Evolutionary conservation across 1,139 yeast species (phyloP), one percentile per base, ranked within the genome.

Genomic region (Lodderomyces metapsilosis): DNA sequence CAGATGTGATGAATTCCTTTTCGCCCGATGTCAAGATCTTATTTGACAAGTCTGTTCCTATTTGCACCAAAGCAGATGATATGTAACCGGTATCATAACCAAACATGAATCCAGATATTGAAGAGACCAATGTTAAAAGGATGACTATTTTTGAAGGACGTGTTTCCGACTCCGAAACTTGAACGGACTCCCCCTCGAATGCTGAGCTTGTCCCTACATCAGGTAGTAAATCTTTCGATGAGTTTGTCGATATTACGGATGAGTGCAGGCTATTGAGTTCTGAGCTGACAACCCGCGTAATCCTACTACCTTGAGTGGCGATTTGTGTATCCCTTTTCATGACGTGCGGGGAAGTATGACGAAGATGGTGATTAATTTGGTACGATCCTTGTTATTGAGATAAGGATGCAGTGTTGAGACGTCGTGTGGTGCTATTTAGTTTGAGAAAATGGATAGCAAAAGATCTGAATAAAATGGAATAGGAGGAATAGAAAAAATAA

Each of bases 1-100:
- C 96, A n/a, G 96, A 84, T 0, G 98, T 91, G 54, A 91, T 88
- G 50, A 87, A 71, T 63, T 91, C 96, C 63, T 87, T 86, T 51
- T 89, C 83, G 38, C 95, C 92, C 43, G 78, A 76, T 0, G 91
- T 72, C 40, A 88, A 64, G 5, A 66, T 52, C 39, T 68, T 65
- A 41, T 66, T 61, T 39, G 71, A 71, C 49, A 91, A 75, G 57
- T 87, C 96, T 5, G 81, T 77, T 5, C 92, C 89, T 38, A 91
- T 80, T 34, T 88, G 81, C 13, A 89, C 95, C 55, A 91, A 71
- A 0, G 97, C 97, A 12, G 95, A 83, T 1, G 97, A 89, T 36
- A 91, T 88, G 63, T 91, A 91, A 47, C 97, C 98, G 0, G 98
- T 91, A 61, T 91, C 98, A 58, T 91, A 91, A 49, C 98, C 98